Percentiles rank a stretch among this genome's conserved stretches.
Evolutionary conservation across 768 basidiomycete genomes (phyloP).

Genomic region (Tulasnella calospora): DNA sequence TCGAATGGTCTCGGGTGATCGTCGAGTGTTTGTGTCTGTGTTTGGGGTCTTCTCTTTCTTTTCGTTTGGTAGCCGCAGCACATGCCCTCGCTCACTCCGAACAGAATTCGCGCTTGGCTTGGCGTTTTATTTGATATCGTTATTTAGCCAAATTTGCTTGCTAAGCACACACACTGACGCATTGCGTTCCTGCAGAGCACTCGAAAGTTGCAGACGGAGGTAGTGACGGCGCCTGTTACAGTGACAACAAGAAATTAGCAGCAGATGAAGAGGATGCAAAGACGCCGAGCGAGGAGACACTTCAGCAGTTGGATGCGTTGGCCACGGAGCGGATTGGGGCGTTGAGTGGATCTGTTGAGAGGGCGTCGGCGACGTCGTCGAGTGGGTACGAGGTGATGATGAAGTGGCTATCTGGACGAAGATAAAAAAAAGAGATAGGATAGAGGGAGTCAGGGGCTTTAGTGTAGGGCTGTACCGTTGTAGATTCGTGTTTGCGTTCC

Average conservation of each 20-base stretch:
- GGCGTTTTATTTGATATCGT: neutral
- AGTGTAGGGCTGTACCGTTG: neutral
- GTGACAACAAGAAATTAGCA: neutral
- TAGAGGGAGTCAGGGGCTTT: neutral
- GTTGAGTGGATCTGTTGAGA: neutral
- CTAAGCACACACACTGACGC: neutral
- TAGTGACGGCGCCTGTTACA: neutral
- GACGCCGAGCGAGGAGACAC: conserved; percentile 45
- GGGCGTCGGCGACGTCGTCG: neutral
- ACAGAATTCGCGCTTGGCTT: too few species aligned
- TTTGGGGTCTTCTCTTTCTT: neutral
- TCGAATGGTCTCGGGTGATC: neutral
- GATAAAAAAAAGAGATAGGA: too few species aligned
- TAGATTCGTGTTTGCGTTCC: neutral
- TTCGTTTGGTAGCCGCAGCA: conserved; percentile 43
- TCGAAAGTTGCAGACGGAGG: conserved; percentile 42
- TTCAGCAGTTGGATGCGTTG: conserved; percentile 60
- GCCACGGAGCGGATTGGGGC: conserved; percentile 64
- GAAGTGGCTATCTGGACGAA: neutral
- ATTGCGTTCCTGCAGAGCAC: conserved; percentile 31
- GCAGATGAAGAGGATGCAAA: conserved; percentile 40
- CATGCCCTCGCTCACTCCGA: conserved; percentile 41
- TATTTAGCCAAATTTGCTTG: neutral
- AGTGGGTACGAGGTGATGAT: neutral
- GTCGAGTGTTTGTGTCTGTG: conserved; percentile 1